Percentiles rank a stretch among this genome's conserved stretches.
Conservation (phyloP, 2,329 filamentous ascomycete genomes). For the Stachybotrys chlorohalonatus region DNA sequence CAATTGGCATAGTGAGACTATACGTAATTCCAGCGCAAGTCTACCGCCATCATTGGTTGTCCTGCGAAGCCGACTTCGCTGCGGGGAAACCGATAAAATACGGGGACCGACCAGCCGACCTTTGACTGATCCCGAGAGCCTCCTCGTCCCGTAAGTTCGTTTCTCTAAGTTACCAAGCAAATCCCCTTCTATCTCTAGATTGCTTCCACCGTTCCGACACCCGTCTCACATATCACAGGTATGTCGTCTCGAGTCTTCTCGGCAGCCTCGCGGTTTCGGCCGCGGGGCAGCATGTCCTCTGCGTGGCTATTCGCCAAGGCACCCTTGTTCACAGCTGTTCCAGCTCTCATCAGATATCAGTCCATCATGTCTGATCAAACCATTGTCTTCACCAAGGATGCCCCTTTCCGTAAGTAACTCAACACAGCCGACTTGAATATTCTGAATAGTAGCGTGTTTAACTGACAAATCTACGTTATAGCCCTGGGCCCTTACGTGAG, state of each 20-base stretch:
- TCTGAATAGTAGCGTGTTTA: background rate
- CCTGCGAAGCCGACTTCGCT: background rate
- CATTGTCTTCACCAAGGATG: slow-evolving; percentile 49
- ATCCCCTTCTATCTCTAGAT: background rate
- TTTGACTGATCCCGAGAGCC: background rate
- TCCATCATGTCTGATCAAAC: slow-evolving; percentile 38
- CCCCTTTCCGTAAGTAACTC: slow-evolving; percentile 42
- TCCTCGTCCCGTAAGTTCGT: background rate
- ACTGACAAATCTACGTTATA: slow-evolving; percentile 13
- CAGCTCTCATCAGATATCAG: slow-evolving; percentile 18
- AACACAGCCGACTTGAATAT: background rate
- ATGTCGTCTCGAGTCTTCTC: slow-evolving; percentile 13
- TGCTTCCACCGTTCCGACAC: background rate
- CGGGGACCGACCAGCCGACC: no score
- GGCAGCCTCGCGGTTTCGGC: slow-evolving; percentile 11
- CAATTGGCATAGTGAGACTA: no score
- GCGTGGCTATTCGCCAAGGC: slow-evolving; percentile 1
- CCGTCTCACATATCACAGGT: slow-evolving; percentile 1
- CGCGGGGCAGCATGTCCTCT: slow-evolving; percentile 10
- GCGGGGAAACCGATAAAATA: background rate
- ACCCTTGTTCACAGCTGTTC: slow-evolving; percentile 20
- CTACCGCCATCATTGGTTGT: background rate
- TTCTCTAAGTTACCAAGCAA: background rate
- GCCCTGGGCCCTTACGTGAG: slow-evolving; percentile 57
- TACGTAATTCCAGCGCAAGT: no score